phyloP scores from a whole-genome alignment of 352 stramenopile genomes.

The Aphanomyces euteiches region DNA sequence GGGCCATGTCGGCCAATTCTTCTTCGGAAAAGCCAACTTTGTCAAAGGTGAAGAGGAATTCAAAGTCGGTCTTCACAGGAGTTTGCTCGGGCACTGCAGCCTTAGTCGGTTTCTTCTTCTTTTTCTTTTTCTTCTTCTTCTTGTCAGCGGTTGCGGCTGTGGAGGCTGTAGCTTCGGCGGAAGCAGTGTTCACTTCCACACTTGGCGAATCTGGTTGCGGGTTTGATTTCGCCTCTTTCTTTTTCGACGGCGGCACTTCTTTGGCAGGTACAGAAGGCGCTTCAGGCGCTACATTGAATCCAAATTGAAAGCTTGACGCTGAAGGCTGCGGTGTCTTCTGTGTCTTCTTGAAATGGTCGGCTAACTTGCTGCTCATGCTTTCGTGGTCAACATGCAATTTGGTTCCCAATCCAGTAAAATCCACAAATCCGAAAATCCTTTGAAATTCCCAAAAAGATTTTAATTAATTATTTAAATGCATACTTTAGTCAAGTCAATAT shows the following conservation, averaged over 20 bases:
- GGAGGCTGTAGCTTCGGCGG: neutral
- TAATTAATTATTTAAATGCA: no score
- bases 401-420: no score
- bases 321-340: slow-evolving; percentile 1
- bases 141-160: neutral
- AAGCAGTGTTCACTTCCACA: neutral
- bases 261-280: neutral
- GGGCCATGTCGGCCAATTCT: slow-evolving; percentile 7
- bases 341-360: slow-evolving; percentile 23
- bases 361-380: neutral
- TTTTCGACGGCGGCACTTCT: neutral
- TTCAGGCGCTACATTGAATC: neutral
- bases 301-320: slow-evolving; percentile 13
- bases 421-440: no score
- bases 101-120: neutral
- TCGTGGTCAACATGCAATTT: no score
- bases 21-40: slow-evolving; percentile 17
- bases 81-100: neutral
- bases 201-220: no score
- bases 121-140: slow-evolving; percentile 9
- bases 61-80: slow-evolving; percentile 6
- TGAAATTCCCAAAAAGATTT: no score
- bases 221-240: neutral
- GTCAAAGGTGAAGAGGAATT: slow-evolving; percentile 28
- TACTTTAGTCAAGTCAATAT: no score